Base-by-base conservation (phyloP, 495 filamentous ascomycete genomes). In the Pyronema omphalodes region DNA sequence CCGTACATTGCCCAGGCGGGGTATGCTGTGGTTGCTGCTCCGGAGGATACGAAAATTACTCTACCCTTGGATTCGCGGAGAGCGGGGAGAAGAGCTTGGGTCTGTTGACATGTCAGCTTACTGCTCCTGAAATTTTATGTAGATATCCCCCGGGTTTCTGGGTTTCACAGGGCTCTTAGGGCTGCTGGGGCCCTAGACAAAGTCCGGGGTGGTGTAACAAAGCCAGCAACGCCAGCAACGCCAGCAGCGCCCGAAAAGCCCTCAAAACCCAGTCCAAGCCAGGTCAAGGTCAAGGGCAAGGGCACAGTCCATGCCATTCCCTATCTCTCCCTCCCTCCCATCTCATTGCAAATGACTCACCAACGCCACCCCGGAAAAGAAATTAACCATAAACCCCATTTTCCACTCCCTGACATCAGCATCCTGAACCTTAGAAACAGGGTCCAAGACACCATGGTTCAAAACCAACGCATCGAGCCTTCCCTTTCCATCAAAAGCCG, bases 391-490 rank as follows among this genome's bases (percentile, higher is more conserved):
- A 60, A 83, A 94, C 12, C 73, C 70, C n/a, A 67, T 64, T 65
- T 76, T 78, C 86, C 86, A 95, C 55, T 84, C 80, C 53, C 84
- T 75, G 0, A 74, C 58, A 49, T 76, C 73, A 6, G 73, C 70
- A 15, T 86, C 73, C 9, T 69, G 77, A 48, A 95, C 69, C 53
- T 76, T 80, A 18, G 76, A 77, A n/a, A 94, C 82, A 14, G 88
- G 86, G 15, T 78, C 74, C 37, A 98, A 67, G 7, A 81, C 73
- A 3, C 86, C 88, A 65, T 98, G 91, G 64, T 95, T 95, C 40
- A 98, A 68, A 15, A 95, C 78, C 43, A 98, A 63, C 0, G 81
- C 82, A 62, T 98, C 87, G 6, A 96, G 68, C 33, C 68, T 71
- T 29, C 23, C 23, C 23, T 29, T 29, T 5, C 23, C 23, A n/a